Evolutionary conservation across 306 rosid species (phyloP), one percentile per base, ranked within the genome.

Genomic region (Sechiopsis laciniata): DNA sequence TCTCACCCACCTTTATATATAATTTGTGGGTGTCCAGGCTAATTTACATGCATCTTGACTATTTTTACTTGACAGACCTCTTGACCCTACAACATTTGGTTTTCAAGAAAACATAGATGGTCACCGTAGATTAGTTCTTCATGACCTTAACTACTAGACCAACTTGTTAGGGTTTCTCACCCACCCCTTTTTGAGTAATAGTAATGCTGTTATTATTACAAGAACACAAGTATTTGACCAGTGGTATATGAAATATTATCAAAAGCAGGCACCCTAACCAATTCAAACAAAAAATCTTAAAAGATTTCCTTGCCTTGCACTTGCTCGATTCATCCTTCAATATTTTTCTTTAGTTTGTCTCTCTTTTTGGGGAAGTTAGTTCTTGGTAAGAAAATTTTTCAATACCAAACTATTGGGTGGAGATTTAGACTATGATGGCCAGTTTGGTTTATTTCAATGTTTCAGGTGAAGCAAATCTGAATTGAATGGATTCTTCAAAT

Each of bases 401-500:
- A 52, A 15, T 52, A 15, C 8, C 7, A 20, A 69, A 50, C 56
- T 0, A 21, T 3, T 50, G 2, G 58, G 54, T 68, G 57, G 74
- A 20, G 22, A 50, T 22, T 15, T 50, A 4, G 58, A 69, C 19
- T 60, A 16, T 32, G 37, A 32, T 32, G 37, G 37, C 37, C 37
- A 32, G 37, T 32, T 32, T 32, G 37, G 50, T 14, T 12, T 8
- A 21, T 48, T 48, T 68, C 59, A 51, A 3, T 68, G 19, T 35
- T 20, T 68, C 0, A 14, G 45, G 4, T 50, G 74, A 48, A 69
- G 74, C 74, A 51, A 69, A 69, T 69, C 74, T 15, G 14, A 48
- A 20, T 24, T 58, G 16, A 69, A 50, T 51, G 45, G 74, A 69
- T 50, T 67, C 17, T 67, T 50, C 14, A 7, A 35, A 55, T 69